These are phyloP conservation scores for Backusella westeae DNA, from an alignment of 192 early-diverging fungal genomes.

Conservation along the genomic window DNA sequence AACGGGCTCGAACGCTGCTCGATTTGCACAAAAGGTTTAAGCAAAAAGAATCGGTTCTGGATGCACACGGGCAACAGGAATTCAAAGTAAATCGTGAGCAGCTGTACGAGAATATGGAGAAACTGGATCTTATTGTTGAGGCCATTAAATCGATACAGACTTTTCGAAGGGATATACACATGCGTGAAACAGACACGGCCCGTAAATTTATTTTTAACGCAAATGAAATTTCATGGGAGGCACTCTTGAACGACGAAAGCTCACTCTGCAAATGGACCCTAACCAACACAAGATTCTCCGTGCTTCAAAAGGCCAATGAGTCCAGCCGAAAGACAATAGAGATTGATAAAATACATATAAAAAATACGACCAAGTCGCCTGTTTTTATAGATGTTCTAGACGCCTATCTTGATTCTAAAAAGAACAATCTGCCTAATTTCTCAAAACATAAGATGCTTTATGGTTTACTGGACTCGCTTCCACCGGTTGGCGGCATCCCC, in stretches of 20 bases:
- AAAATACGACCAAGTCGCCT: conserved; percentile 57
- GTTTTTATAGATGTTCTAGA: conserved; percentile 56
- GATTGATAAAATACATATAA: conserved; percentile 65
- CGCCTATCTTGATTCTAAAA: conserved; percentile 61
- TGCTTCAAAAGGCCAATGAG: conserved; percentile 73
- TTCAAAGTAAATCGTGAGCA: conserved; percentile 10
- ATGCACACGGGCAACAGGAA: conserved; percentile 11
- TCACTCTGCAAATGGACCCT: conserved; percentile 71
- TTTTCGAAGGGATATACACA: conserved; percentile 45
- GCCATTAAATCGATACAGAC: conserved; percentile 55
- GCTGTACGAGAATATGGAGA: conserved; percentile 41
- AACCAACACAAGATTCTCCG: conserved; percentile 56
- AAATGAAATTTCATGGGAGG: conserved; percentile 68
- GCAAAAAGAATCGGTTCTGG: not conserved
- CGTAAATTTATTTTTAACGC: conserved; percentile 49
- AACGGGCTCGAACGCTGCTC: conserved; percentile 49
- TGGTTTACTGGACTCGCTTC: conserved; percentile 69
- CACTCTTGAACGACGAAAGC: conserved; percentile 61
- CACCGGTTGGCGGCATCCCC: conserved; percentile 85
- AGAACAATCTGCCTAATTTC: not conserved
- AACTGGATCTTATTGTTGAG: conserved; percentile 66
- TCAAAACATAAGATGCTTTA: conserved; percentile 82
- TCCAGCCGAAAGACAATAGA: conserved; percentile 71
- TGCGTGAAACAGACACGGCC: conserved; percentile 53
- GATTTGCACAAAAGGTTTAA: conserved; percentile 14